phyloP scores from a whole-genome alignment of 2,329 filamentous ascomycete species.

The Knoxdaviesia capensis region DNA sequence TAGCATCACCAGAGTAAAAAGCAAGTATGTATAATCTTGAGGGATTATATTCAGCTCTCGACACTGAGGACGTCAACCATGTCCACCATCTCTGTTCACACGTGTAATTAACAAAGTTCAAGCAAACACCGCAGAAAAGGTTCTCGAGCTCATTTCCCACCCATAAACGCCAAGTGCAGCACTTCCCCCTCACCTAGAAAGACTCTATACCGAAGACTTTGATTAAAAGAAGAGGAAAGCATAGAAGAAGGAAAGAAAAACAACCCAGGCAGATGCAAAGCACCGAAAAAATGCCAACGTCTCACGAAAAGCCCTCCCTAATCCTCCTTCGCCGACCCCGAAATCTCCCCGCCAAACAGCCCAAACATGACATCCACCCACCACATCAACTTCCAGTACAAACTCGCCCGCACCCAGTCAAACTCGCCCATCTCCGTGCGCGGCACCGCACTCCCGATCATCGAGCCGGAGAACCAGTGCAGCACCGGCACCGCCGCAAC shows the following conservation, averaged over 20 bases:
- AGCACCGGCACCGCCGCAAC: conserved; percentile 47
- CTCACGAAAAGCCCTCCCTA: conserved; percentile 9
- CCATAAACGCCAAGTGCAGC: too few species aligned
- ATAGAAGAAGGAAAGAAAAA: background rate
- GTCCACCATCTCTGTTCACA: too few species aligned
- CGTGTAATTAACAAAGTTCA: too few species aligned
- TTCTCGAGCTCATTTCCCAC: too few species aligned
- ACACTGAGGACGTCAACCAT: too few species aligned
- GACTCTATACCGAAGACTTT: background rate
- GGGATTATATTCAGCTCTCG: too few species aligned
- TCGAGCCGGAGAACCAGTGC: conserved; percentile 48
- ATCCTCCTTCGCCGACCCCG: conserved; percentile 37
- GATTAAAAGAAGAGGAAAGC: background rate
- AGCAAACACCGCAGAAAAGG: too few species aligned
- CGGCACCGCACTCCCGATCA: conserved; percentile 61
- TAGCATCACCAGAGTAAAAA: too few species aligned
- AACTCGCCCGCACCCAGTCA: conserved; percentile 48
- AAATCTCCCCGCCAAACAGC: conserved; percentile 38
- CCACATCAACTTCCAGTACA: conserved; percentile 49
- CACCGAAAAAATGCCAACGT: background rate
- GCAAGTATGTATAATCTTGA: too few species aligned
- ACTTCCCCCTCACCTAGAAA: too few species aligned
- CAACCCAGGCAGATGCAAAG: background rate
- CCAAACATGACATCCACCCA: conserved; percentile 38
- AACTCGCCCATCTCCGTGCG: conserved; percentile 55